phyloP scores from a whole-genome alignment of 2,329 filamentous ascomycete genomes.

The Aspergillus cejpii region DNA sequence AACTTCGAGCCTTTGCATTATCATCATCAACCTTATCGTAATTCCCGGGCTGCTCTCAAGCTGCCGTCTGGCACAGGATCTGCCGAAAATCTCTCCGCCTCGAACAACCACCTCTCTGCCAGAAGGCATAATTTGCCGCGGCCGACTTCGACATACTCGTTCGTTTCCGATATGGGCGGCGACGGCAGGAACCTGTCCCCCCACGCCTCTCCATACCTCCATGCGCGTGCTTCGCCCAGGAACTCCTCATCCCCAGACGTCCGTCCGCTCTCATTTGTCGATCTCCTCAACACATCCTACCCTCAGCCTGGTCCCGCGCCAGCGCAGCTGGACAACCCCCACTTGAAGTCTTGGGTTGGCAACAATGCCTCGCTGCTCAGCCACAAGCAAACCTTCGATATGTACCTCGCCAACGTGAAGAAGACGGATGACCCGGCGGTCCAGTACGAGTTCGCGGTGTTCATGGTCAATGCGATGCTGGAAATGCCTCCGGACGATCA shows the following conservation, averaged over 20 bases:
- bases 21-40: constrained; percentile 45
- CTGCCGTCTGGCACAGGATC: constrained; percentile 28
- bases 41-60: constrained; percentile 22
- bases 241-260: constrained; percentile 52
- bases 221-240: constrained; percentile 46
- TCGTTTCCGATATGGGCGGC: constrained; percentile 60
- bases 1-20: constrained; percentile 47
- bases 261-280: constrained; percentile 55
- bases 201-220: constrained; percentile 43
- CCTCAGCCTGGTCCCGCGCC: constrained; percentile 66
- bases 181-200: constrained; percentile 56
- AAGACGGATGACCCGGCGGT: constrained; percentile 87
- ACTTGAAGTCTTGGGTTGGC: constrained; percentile 71
- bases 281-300: constrained; percentile 63
- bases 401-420: constrained; percentile 96
- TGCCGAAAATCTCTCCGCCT: constrained; percentile 45
- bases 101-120: constrained; percentile 59
- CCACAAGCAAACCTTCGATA: constrained; percentile 88
- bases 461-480: constrained; percentile 82
- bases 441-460: constrained; percentile 94
- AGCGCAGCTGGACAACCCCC: constrained; percentile 67
- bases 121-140: constrained; percentile 48
- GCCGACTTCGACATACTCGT: constrained; percentile 70
- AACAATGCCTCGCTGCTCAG: constrained; percentile 86
- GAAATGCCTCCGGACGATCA: constrained; percentile 58